Percentiles rank a stretch among this genome's conserved stretches.
phyloP scores from a whole-genome alignment of 768 basidiomycete species.

The Pleurotus cornucopiae region DNA sequence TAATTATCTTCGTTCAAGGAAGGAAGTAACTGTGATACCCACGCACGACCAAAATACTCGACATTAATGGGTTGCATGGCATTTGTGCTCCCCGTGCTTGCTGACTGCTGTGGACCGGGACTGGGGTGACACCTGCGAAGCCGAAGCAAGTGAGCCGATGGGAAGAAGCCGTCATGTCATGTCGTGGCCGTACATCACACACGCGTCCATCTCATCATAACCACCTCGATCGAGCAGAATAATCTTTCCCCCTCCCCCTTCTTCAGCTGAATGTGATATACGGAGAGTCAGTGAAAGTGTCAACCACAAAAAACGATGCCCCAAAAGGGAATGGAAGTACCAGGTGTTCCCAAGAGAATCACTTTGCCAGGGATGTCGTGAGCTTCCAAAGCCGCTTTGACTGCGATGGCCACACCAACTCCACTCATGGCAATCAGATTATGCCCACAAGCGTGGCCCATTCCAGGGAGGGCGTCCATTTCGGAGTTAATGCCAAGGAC shows the following conservation, averaged over 20 bases:
- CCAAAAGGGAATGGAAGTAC: slow-evolving; percentile 26
- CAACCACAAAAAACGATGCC: neutral
- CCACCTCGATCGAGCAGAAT: slow-evolving; percentile 70
- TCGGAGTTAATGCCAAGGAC: slow-evolving; percentile 78
- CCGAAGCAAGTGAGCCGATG: too few species aligned
- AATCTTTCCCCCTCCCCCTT: slow-evolving; percentile 75
- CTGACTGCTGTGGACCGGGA: slow-evolving; percentile 47
- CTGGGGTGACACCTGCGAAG: slow-evolving; percentile 67
- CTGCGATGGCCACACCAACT: slow-evolving; percentile 68
- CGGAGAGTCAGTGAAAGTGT: slow-evolving; percentile 6
- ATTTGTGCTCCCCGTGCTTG: slow-evolving; percentile 47
- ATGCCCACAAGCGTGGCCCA: slow-evolving; percentile 75
- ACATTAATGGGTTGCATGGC: slow-evolving; percentile 65
- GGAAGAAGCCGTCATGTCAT: too few species aligned
- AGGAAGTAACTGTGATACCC: slow-evolving; percentile 17
- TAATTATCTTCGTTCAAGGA: slow-evolving; percentile 7
- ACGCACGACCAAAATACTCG: slow-evolving; percentile 77
- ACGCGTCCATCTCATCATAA: slow-evolving; percentile 78
- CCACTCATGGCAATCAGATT: slow-evolving; percentile 81
- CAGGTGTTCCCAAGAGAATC: slow-evolving; percentile 75
- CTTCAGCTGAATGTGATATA: slow-evolving; percentile 52
- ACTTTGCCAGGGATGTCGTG: slow-evolving; percentile 64
- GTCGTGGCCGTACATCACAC: slow-evolving; percentile 54
- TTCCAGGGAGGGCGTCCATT: slow-evolving; percentile 60
- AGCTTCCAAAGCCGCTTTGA: slow-evolving; percentile 63